A percentile compares a stretch with the other conserved stretches of the same genome.
Conservation (phyloP, 345 rosid genomes). For the Eucalyptus lansdowneana region DNA sequence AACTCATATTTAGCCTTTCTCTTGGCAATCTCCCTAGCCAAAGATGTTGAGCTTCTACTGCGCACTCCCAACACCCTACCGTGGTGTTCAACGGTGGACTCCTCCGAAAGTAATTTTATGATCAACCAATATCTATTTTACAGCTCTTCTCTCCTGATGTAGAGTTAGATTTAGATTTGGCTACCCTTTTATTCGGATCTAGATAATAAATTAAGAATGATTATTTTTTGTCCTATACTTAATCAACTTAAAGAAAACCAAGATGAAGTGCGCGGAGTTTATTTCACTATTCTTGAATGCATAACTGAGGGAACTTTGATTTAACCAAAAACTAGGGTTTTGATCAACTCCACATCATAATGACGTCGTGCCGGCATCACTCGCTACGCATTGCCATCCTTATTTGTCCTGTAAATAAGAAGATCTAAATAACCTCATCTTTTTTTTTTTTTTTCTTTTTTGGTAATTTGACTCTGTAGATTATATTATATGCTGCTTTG, state of each 20-base stretch:
- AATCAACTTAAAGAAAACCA: not conserved
- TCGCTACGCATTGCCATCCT: not conserved
- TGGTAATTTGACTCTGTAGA: not conserved
- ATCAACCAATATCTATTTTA: not conserved
- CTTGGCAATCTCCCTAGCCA: fast-evolving
- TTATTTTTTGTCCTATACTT: not conserved
- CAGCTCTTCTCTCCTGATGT: not conserved
- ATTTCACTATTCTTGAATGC: not conserved
- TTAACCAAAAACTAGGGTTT: not conserved
- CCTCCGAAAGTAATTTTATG: not conserved
- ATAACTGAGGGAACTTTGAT: not conserved
- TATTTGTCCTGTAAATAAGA: not conserved
- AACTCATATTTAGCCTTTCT: no score
- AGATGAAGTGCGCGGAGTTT: not conserved
- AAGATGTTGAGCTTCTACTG: not conserved
- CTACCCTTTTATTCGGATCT: not conserved
- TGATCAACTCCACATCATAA: not conserved
- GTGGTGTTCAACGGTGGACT: not conserved
- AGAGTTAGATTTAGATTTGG: not conserved
- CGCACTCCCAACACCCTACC: not conserved
- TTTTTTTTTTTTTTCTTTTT: not conserved
- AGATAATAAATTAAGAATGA: not conserved
- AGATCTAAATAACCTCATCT: not conserved
- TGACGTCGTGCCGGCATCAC: not conserved
- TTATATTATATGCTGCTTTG: not conserved